Conservation (phyloP, 441 rosid genomes). For the Mallotus repandus region DNA sequence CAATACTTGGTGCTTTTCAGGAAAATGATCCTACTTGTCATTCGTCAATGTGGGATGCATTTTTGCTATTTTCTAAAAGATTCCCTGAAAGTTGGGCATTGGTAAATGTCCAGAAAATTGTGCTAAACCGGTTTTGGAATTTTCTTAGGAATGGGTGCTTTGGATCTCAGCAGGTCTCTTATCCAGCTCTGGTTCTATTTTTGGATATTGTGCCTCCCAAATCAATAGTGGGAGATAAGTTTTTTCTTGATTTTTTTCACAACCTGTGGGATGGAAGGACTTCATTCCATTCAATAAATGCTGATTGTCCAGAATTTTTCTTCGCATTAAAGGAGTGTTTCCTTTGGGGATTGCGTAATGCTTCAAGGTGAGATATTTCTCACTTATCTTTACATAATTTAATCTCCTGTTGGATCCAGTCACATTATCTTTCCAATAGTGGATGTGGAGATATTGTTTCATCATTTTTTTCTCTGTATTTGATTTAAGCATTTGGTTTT, state of each 20-base stretch:
- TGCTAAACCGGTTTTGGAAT: constrained; percentile 64
- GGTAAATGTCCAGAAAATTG: constrained; percentile 65
- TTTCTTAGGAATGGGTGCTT: constrained; percentile 86
- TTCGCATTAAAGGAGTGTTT: constrained; percentile 76
- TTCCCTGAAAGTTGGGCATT: constrained; percentile 81
- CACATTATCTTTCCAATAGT: constrained; percentile 5
- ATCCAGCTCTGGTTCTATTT: constrained; percentile 82
- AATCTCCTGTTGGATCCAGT: constrained; percentile 20
- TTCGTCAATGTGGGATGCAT: constrained; percentile 86
- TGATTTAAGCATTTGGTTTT: constrained; percentile 12
- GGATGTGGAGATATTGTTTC: not conserved
- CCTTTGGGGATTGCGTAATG: constrained; percentile 74
- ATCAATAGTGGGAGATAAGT: constrained; percentile 56
- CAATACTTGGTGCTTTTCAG: constrained; percentile 80
- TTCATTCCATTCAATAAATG: constrained; percentile 44
- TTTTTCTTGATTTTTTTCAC: constrained; percentile 66
- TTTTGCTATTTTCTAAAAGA: constrained; percentile 69
- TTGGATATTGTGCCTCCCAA: constrained; percentile 64
- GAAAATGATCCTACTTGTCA: constrained; percentile 90
- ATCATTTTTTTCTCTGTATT: constrained; percentile 1
- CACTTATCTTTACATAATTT: constrained; percentile 11
- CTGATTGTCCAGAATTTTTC: constrained; percentile 58
- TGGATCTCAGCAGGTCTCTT: constrained; percentile 86
- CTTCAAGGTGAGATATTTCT: constrained; percentile 55
- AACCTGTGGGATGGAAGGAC: constrained; percentile 87